A percentile compares a stretch with the other conserved stretches of the same genome.
These are phyloP conservation scores for Aspergillus panamensis DNA, from an alignment of 495 filamentous ascomycete genomes.

Conservation along the genomic window DNA sequence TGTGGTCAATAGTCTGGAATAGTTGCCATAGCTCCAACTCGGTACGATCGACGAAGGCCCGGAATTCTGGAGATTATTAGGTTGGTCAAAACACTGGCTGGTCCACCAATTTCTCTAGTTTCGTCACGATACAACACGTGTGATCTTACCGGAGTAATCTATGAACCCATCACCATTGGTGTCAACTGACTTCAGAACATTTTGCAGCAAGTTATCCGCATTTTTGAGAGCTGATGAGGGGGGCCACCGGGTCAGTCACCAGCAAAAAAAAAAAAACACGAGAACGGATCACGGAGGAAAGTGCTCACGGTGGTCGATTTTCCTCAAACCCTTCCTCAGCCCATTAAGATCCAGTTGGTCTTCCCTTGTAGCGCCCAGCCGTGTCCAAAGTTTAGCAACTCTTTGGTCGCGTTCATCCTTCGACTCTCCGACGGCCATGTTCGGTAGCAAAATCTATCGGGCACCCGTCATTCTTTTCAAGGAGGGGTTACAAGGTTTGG, in stretches of 20 bases:
- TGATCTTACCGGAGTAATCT: constrained; percentile 73
- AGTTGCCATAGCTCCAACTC: constrained; percentile 76
- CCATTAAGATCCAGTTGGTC: constrained; percentile 79
- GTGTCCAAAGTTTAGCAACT: constrained; percentile 74
- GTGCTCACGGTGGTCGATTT: constrained; percentile 87
- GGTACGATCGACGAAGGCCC: constrained; percentile 77
- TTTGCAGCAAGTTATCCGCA: constrained; percentile 79
- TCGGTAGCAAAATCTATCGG: constrained; percentile 39
- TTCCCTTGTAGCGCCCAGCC: constrained; percentile 69
- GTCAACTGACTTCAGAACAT: constrained; percentile 77
- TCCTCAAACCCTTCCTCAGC: constrained; percentile 76
- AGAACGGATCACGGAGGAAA: constrained; percentile 20
- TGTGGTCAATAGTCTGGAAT: constrained; percentile 82
- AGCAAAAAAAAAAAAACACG: constrained; percentile 19
- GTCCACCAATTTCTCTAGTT: constrained; percentile 13
- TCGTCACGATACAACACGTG: constrained; percentile 19
- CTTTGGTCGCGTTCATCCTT: constrained; percentile 71
- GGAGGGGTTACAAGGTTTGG: constrained; percentile 23
- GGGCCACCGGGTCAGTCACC: constrained; percentile 29
- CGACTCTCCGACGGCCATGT: constrained; percentile 55
- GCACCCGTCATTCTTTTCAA: constrained; percentile 39
- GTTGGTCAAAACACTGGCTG: constrained; percentile 21
- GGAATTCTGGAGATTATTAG: constrained; percentile 66
- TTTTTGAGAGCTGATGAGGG: constrained; percentile 75
- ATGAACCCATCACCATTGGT: constrained; percentile 84